Evolutionary conservation across 2,329 filamentous ascomycete species (phyloP).

Genomic region (Intubia oerlemansii): DNA sequence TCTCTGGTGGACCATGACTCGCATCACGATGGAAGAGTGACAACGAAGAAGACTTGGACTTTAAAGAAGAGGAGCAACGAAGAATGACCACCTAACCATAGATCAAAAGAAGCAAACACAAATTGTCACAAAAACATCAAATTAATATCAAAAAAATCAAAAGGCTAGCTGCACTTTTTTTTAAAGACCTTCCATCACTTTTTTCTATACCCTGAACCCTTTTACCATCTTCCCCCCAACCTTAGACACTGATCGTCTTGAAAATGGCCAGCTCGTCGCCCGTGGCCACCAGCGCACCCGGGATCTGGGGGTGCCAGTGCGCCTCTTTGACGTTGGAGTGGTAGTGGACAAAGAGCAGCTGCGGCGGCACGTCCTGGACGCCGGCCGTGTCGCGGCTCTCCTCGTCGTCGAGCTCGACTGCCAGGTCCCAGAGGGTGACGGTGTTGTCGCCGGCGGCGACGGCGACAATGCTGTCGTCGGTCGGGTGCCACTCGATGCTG

Average conservation of each 20-base stretch:
- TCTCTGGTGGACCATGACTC: too few species aligned
- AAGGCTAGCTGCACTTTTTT: too few species aligned
- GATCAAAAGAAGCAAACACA: too few species aligned
- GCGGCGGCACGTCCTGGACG: constrained; percentile 76
- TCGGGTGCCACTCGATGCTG: constrained; percentile 90
- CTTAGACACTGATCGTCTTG: constrained; percentile 60
- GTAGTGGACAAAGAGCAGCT: constrained; percentile 91
- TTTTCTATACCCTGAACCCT: too few species aligned
- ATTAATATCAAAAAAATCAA: too few species aligned
- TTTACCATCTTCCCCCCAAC: too few species aligned
- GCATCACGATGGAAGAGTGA: too few species aligned
- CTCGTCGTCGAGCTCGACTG: constrained; percentile 91
- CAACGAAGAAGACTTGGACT: too few species aligned
- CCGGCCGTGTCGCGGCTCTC: constrained; percentile 80
- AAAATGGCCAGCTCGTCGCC: constrained; percentile 77
- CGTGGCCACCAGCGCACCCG: constrained; percentile 72
- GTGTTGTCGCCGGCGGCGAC: constrained; percentile 88
- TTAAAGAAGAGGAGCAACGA: too few species aligned
- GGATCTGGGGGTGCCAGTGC: constrained; percentile 95
- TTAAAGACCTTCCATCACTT: too few species aligned
- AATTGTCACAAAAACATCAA: too few species aligned
- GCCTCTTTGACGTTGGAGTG: constrained; percentile 87
- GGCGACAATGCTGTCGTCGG: constrained; percentile 85
- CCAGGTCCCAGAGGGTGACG: constrained; percentile 87
- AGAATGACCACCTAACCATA: too few species aligned